Conservation (phyloP, 208 protist genomes). For the Tetramitus jugosus region DNA sequence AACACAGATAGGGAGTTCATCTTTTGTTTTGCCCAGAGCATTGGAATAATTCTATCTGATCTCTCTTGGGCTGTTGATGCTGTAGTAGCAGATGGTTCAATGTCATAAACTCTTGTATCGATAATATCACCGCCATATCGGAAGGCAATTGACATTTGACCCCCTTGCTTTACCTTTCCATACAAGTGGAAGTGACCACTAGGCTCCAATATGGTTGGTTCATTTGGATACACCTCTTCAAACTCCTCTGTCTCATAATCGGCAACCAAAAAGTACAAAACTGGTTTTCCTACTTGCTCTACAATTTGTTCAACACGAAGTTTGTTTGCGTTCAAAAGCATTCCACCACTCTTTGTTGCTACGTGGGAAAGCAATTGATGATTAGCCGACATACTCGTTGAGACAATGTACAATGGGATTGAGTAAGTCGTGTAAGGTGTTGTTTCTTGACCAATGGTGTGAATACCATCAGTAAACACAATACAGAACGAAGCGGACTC, state of each 20-base stretch:
- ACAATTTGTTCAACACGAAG: not conserved
- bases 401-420: not conserved
- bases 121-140: not conserved
- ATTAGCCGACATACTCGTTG: not conserved
- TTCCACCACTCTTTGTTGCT: not conserved
- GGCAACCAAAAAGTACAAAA: not conserved
- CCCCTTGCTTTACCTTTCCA: not conserved
- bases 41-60: not conserved
- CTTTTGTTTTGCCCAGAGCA: slow-evolving; percentile 9
- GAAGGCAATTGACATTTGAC: not conserved
- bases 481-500: not conserved
- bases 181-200: not conserved
- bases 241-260: slow-evolving; percentile 7
- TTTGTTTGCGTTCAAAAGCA: not conserved
- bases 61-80: not conserved
- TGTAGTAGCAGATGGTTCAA: not conserved
- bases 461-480: slow-evolving; percentile 4
- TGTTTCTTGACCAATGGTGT: not conserved
- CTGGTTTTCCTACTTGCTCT: not conserved
- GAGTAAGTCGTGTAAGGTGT: not conserved
- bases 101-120: not conserved
- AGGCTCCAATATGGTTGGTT: not conserved
- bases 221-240: not conserved
- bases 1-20: not conserved
- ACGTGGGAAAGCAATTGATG: not conserved